phyloP scores from a whole-genome alignment of 225 moss, liverwort and hornwort genomes.

The Physcomitrellopsis africana region DNA sequence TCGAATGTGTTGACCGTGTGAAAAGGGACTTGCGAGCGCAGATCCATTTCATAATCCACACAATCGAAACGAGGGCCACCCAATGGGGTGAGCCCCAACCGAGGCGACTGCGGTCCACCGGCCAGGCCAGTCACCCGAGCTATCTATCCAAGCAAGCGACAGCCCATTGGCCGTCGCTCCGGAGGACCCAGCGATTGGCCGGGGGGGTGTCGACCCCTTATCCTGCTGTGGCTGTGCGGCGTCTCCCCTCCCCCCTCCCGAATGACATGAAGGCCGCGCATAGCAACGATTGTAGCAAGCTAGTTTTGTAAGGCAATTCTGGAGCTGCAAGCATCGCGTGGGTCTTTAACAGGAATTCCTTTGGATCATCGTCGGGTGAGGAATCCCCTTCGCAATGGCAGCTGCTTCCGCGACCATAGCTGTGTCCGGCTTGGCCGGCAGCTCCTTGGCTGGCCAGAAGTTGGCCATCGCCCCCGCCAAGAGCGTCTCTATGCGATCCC shows the following conservation, averaged over 20 bases:
- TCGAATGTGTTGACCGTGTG: too few relatives aligned
- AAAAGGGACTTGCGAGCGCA: too few relatives aligned
- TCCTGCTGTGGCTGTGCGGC: slow-evolving; percentile 10
- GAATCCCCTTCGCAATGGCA: slow-evolving; percentile 27
- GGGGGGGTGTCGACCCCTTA: slow-evolving; percentile 30
- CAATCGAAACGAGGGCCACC: slow-evolving; percentile 17
- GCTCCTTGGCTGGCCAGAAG: slow-evolving; percentile 82
- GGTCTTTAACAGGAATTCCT: too few relatives aligned
- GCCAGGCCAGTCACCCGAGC: slow-evolving; percentile 4
- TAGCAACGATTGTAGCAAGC: background rate
- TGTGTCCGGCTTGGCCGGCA: slow-evolving; percentile 55
- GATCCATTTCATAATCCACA: slow-evolving; percentile 28
- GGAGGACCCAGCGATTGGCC: background rate
- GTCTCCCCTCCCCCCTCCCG: background rate
- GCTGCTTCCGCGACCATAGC: slow-evolving; percentile 48
- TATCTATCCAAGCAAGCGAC: slow-evolving; percentile 15
- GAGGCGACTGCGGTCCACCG: slow-evolving; percentile 4
- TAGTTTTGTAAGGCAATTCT: background rate
- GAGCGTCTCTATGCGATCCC: slow-evolving; percentile 55
- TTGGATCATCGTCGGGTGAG: background rate
- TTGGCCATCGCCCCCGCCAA: slow-evolving; percentile 59
- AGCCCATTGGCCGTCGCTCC: slow-evolving; percentile 13
- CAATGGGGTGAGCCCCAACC: slow-evolving; percentile 22
- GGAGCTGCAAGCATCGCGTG: background rate
- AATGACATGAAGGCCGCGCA: background rate